Evolutionary conservation across 108 stramenopile genomes (phyloP).

Genomic region (Conticribra weissflogii): DNA sequence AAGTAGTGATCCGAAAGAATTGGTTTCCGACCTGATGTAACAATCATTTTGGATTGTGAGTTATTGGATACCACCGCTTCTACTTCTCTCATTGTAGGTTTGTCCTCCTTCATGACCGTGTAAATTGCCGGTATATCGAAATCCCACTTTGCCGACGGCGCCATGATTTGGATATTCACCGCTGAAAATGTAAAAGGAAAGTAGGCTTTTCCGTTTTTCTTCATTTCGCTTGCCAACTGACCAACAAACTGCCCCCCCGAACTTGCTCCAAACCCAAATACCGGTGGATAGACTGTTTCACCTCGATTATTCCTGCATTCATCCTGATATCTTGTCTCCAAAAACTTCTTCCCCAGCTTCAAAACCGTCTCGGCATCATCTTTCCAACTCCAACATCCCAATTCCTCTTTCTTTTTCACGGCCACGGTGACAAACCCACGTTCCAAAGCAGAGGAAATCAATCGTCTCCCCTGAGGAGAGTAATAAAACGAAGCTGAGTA

Average conservation of each 20-base stretch:
- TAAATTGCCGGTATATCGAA: constrained; percentile 45
- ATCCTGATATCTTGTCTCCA: constrained; percentile 12
- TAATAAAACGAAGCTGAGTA: constrained; percentile 49
- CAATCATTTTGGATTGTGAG: background rate
- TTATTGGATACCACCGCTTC: background rate
- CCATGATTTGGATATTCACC: constrained; percentile 44
- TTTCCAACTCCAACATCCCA: constrained; percentile 31
- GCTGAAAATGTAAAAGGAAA: constrained; percentile 41
- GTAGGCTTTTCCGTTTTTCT: constrained; percentile 6
- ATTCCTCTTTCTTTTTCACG: constrained; percentile 39
- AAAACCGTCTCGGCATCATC: constrained; percentile 30
- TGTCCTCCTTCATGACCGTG: constrained; percentile 38
- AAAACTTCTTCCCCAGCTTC: constrained; percentile 32
- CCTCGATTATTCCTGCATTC: constrained; percentile 11
- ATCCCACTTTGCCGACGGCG: constrained; percentile 8
- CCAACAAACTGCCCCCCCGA: constrained; percentile 40
- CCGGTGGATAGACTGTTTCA: constrained; percentile 15
- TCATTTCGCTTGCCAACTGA: constrained; percentile 27
- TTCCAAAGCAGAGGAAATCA: constrained; percentile 18
- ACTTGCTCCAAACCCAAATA: constrained; percentile 40
- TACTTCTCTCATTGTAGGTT: background rate
- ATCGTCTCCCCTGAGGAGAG: constrained; percentile 42
- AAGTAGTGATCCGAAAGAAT: constrained; percentile 11
- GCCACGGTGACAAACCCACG: constrained; percentile 30
- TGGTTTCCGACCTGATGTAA: constrained; percentile 13